Percentiles rank a stretch among this genome's conserved stretches.
phyloP scores from a whole-genome alignment of 768 basidiomycete genomes.

The Psilocybe cubensis region DNA sequence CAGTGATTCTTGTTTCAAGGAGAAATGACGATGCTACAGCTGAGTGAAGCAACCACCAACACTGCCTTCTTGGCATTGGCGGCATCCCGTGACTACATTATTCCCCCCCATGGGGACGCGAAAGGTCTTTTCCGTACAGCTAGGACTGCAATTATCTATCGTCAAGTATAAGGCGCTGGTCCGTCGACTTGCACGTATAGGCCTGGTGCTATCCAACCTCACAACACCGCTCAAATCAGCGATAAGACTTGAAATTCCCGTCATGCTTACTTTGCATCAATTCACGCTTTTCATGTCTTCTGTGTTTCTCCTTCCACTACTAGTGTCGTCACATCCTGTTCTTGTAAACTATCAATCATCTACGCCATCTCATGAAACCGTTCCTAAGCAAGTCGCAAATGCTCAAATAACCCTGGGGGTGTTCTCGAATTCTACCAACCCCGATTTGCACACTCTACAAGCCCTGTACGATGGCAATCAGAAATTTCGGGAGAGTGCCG shows the following conservation, averaged over 20 bases:
- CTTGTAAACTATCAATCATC: constrained; percentile 4
- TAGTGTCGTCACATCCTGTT: constrained; percentile 23
- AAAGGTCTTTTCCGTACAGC: constrained; percentile 9
- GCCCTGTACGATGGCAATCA: constrained; percentile 29
- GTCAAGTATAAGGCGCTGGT: constrained; percentile 30
- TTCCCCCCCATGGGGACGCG: not conserved
- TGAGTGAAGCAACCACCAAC: too few relatives aligned
- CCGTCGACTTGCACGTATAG: constrained; percentile 28
- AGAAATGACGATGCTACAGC: too few relatives aligned
- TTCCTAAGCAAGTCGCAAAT: constrained; percentile 2
- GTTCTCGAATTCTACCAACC: constrained; percentile 4
- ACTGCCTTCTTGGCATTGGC: not conserved
- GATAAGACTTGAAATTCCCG: constrained; percentile 5
- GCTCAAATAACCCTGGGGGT: constrained; percentile 6
- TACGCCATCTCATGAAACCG: constrained; percentile 1
- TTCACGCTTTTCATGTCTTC: constrained; percentile 20
- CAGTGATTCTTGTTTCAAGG: too few relatives aligned
- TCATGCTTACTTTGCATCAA: constrained; percentile 9
- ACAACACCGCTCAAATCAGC: constrained; percentile 1
- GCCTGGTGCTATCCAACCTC: constrained; percentile 30
- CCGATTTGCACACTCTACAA: constrained; percentile 20
- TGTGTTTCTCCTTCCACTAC: constrained; percentile 9
- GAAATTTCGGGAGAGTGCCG: constrained; percentile 24
- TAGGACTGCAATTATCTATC: constrained; percentile 16
- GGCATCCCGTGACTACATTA: not conserved